Conservation (phyloP, 139 green algal species). For the Tetraselmis striata region DNA sequence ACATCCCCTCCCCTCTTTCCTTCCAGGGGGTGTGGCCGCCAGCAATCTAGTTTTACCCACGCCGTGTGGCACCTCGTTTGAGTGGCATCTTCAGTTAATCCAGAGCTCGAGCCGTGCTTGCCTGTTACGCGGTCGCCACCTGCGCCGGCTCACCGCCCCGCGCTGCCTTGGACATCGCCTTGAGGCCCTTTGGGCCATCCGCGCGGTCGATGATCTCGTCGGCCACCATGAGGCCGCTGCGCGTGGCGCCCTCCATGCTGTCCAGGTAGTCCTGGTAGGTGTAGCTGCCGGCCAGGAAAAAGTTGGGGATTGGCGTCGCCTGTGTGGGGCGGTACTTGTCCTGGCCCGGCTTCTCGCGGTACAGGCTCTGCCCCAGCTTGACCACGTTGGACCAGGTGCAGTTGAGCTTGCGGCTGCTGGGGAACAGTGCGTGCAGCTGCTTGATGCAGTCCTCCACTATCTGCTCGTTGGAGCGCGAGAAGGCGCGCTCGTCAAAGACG, state of each 20-base stretch:
- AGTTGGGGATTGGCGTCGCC: constrained; percentile 83
- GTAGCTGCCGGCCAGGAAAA: constrained; percentile 92
- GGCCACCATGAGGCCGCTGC: neutral
- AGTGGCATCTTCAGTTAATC: no score
- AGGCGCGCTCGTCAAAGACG: neutral
- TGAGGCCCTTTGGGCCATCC: neutral
- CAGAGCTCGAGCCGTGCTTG: no score
- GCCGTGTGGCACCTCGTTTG: no score
- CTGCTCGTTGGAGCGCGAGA: constrained; percentile 62
- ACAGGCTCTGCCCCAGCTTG: constrained; percentile 92
- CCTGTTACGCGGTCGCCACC: no score
- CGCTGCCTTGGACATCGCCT: neutral
- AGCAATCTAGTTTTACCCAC: no score
- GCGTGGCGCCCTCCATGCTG: constrained; percentile 94
- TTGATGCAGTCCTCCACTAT: constrained; percentile 78
- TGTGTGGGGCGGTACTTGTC: constrained; percentile 86
- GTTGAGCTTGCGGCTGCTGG: constrained; percentile 60
- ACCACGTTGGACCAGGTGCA: constrained; percentile 83
- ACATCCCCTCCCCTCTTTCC: no score
- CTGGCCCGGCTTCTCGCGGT: constrained; percentile 82
- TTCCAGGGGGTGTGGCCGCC: no score
- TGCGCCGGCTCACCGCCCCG: neutral
- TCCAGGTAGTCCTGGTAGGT: constrained; percentile 98
- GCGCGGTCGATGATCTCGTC: neutral
- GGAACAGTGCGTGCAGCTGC: constrained; percentile 79